These are phyloP conservation scores for Monilinia polystroma DNA, from an alignment of 2,329 filamentous ascomycete species.

Conservation along the genomic window DNA sequence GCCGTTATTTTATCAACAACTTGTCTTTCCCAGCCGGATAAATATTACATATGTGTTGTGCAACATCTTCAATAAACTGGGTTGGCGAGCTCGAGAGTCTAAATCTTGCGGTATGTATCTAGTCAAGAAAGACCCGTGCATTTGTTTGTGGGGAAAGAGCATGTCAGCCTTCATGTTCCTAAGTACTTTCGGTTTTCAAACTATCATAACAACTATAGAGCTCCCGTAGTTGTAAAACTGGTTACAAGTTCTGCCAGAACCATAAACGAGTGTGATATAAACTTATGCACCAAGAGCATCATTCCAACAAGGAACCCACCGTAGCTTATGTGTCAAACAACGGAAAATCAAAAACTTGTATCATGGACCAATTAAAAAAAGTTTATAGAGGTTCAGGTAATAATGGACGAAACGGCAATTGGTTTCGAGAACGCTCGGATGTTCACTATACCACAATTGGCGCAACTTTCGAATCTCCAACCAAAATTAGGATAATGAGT, in stretches of 20 bases:
- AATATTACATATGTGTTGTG: background rate
- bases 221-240: background rate
- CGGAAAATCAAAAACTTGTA: background rate
- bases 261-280: background rate
- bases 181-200: background rate
- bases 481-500: background rate
- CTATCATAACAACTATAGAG: background rate
- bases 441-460: background rate
- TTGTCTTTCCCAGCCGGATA: background rate
- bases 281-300: background rate
- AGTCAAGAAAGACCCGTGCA: background rate
- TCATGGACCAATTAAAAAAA: background rate
- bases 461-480: constrained; percentile 9
- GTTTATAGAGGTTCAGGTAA: background rate
- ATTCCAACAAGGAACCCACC: background rate
- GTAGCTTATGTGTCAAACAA: background rate
- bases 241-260: background rate
- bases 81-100: no score
- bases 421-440: constrained; percentile 1
- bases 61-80: no score
- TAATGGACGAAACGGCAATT: background rate
- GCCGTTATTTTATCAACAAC: background rate
- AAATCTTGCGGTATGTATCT: background rate
- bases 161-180: no score
- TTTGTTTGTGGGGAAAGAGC: no score